Evolutionary conservation across 2,329 filamentous ascomycete genomes (phyloP).

Genomic region (Fusarium nisikadoi): DNA sequence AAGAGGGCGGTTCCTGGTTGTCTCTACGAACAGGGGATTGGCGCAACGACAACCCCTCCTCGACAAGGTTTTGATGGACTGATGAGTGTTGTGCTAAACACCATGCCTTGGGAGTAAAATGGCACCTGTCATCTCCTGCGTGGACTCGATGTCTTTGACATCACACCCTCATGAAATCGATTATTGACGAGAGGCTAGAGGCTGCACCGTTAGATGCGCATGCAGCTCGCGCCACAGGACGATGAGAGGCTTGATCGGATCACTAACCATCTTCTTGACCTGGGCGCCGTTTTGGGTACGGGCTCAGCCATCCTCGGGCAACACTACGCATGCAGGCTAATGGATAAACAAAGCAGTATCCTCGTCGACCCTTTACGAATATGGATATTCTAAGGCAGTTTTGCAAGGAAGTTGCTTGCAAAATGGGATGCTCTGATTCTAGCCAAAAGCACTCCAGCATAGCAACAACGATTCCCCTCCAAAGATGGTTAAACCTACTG

Average conservation of each 20-base stretch:
- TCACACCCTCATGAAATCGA: conserved; percentile 30
- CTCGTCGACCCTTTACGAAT: neutral
- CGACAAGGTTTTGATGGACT: conserved; percentile 34
- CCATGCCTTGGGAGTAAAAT: conserved; percentile 21
- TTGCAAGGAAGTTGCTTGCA: neutral
- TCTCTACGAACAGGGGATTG: conserved; percentile 30
- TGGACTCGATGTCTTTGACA: conserved; percentile 28
- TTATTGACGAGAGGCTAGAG: conserved; percentile 2
- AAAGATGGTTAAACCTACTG: neutral
- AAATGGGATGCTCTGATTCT: neutral
- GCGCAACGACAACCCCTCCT: conserved; percentile 18
- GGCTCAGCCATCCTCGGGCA: conserved; percentile 49
- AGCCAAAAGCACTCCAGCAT: neutral
- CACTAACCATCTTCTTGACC: conserved; percentile 23
- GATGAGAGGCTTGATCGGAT: conserved; percentile 20
- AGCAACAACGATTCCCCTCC: neutral
- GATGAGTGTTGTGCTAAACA: conserved; percentile 2
- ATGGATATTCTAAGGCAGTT: neutral
- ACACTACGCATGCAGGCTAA: neutral
- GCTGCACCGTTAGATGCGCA: conserved; percentile 11
- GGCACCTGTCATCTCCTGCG: conserved; percentile 27
- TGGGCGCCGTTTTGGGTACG: conserved; percentile 18
- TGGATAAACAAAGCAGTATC: neutral
- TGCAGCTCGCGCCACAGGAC: conserved; percentile 13
- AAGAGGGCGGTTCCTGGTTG: conserved; percentile 25